Base-by-base conservation (phyloP, 2,329 filamentous ascomycete genomes). In the Zelopaecilomyces penicillatus region DNA sequence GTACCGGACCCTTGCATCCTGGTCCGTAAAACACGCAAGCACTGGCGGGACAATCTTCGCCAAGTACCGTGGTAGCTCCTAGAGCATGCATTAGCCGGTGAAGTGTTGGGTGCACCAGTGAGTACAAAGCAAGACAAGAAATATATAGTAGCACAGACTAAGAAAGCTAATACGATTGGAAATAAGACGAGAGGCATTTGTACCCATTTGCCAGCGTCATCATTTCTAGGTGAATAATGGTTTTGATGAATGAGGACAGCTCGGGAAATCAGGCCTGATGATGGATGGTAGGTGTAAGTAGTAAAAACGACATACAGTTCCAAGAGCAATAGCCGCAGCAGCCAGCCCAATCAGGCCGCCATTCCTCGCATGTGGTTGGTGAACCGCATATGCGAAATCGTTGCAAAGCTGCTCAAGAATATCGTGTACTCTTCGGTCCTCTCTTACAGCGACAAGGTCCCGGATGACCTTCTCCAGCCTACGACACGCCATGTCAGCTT, bases 371-470 rank as follows among this genome's bases (percentile, higher is more conserved):
- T 98, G 90, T 43, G 93, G 90, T 60, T 96, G 90, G 65, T 98
- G 89, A 36, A 96, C 89, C 37, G 91, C 90, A 65, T 97, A 98
- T 41, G 93, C 93, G 70, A 91, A 98, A 56, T 98, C 93, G 62
- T 95, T 90, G 65, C 90, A 96, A 49, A 98, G 82, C 71, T 98
- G 91, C 58, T 95, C 86, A 48, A 98, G 87, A 46, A 97, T 91
- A 57, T 83, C 85, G 55, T 83, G 78, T 54, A 98, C 90, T 57
- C 78, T 80, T 45, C 85, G 80, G 58, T 88, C 83, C 60, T 97
- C 87, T 59, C 84, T 83, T 55, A 73, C 75, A 39, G 78, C 78
- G 49, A 87, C 82, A 28, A 90, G 79, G 60, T 95, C 88, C 52
- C 93, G 85, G 57, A 98, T 93, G 44, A 88, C 78, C 54, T 84